Conservation (phyloP, 2,329 filamentous ascomycete species). For the Kalmusia sp. region DNA sequence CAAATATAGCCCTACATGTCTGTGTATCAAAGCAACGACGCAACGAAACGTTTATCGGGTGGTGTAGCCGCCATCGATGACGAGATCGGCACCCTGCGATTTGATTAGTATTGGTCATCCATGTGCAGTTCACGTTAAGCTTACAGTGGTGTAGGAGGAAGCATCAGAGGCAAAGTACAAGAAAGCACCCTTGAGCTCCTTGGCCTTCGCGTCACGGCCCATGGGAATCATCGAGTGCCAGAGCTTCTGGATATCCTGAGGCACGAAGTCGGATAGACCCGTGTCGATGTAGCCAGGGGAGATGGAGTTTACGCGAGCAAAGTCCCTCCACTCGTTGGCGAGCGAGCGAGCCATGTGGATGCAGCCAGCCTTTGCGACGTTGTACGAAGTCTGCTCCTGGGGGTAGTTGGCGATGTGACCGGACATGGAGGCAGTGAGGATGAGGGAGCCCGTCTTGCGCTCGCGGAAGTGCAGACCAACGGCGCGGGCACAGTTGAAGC, state of each 20-base stretch:
- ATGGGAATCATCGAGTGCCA: slow-evolving; percentile 84
- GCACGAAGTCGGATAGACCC: slow-evolving; percentile 70
- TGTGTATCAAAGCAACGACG: neutral
- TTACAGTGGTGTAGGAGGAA: slow-evolving; percentile 78
- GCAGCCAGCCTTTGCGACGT: slow-evolving; percentile 67
- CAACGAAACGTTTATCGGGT: slow-evolving; percentile 40
- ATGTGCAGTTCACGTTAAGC: slow-evolving; percentile 34
- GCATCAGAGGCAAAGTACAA: slow-evolving; percentile 83
- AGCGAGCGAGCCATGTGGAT: slow-evolving; percentile 70
- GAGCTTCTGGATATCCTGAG: slow-evolving; percentile 71
- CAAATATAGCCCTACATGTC: slow-evolving; percentile 1
- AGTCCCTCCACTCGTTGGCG: slow-evolving; percentile 74
- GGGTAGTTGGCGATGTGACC: slow-evolving; percentile 86
- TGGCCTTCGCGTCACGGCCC: slow-evolving; percentile 75
- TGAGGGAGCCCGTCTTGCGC: slow-evolving; percentile 67
- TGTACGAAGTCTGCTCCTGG: slow-evolving; percentile 64
- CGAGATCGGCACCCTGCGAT: slow-evolving; percentile 65
- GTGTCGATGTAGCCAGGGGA: slow-evolving; percentile 75
- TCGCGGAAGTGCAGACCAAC: slow-evolving; percentile 81
- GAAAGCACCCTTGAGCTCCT: slow-evolving; percentile 84
- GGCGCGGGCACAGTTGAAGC: slow-evolving; percentile 86
- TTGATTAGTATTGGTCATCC: slow-evolving; percentile 34
- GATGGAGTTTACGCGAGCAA: slow-evolving; percentile 72
- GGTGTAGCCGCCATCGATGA: slow-evolving; percentile 78
- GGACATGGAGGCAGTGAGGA: slow-evolving; percentile 77